These are phyloP conservation scores for Polygonum aviculare DNA, from an alignment of 148 eudicot species.

Conservation along the genomic window DNA sequence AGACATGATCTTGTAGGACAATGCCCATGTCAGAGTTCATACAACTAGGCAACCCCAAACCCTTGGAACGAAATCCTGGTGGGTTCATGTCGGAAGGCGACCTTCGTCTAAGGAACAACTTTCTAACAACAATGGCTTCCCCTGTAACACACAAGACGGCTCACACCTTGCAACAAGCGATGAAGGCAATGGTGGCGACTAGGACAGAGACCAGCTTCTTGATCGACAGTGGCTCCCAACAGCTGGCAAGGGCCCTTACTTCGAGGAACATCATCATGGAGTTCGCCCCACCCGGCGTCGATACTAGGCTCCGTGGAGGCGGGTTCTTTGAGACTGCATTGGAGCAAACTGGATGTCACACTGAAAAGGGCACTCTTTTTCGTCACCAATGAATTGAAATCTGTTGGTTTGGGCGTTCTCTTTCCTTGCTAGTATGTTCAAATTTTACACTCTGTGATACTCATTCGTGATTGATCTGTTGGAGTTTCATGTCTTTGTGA, in stretches of 20 bases:
- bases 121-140: conserved; percentile 25
- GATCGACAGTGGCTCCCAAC: conserved; percentile 15
- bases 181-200: conserved; percentile 25
- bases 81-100: conserved; percentile 17
- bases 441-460: not conserved
- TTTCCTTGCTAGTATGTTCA: not conserved
- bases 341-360: conserved; percentile 34
- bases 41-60: conserved; percentile 5
- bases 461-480: not conserved
- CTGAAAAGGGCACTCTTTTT: conserved; percentile 24
- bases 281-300: conserved; percentile 42
- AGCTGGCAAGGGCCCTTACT: conserved; percentile 20
- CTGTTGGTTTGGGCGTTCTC: not conserved
- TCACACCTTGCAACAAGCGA: conserved; percentile 28
- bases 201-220: conserved; percentile 31
- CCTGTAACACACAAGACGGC: conserved; percentile 21
- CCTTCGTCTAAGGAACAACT: conserved; percentile 17
- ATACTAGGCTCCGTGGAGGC: conserved; percentile 33
- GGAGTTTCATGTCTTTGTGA: too few relatives aligned
- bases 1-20: conserved; percentile 15
- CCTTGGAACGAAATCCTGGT: conserved; percentile 9
- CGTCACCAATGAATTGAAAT: conserved; percentile 16
- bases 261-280: conserved; percentile 30
- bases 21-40: conserved; percentile 20
- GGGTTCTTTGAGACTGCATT: conserved; percentile 36